A percentile compares a stretch with the other conserved stretches of the same genome.
These are phyloP conservation scores for Lepidium aucheri DNA, from an alignment of 345 rosid genomes.

Conservation along the genomic window DNA sequence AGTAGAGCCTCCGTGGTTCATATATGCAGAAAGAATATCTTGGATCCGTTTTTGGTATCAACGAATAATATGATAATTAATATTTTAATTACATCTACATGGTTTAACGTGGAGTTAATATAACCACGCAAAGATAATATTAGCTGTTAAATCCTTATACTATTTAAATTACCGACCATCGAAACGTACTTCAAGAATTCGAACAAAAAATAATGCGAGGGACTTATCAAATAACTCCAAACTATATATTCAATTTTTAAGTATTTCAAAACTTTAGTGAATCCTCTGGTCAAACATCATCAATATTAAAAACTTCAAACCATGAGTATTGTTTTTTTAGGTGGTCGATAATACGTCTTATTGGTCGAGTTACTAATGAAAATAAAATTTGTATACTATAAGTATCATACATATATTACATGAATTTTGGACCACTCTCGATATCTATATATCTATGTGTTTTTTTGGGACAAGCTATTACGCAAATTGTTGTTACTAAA, in stretches of 20 bases:
- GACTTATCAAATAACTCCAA: slow-evolving; percentile 2
- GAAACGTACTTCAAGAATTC: slow-evolving; percentile 26
- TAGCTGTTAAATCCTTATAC: neutral
- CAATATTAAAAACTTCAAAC: neutral
- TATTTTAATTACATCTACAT: neutral
- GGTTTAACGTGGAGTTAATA: slow-evolving; percentile 16
- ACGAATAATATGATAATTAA: slow-evolving; percentile 10
- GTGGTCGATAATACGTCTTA: neutral
- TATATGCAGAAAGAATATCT: slow-evolving; percentile 33
- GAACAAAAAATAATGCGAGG: slow-evolving; percentile 4
- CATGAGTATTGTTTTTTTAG: neutral
- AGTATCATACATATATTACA: too few relatives aligned
- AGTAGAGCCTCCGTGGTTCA: slow-evolving; percentile 35
- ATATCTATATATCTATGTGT: too few relatives aligned
- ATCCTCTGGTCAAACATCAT: neutral
- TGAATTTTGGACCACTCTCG: too few relatives aligned
- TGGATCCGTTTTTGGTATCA: slow-evolving; percentile 26
- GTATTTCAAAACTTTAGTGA: neutral
- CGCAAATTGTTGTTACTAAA: too few relatives aligned
- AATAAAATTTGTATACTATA: too few relatives aligned
- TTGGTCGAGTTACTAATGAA: neutral
- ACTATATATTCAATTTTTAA: neutral
- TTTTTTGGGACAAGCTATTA: too few relatives aligned
- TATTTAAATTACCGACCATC: neutral
- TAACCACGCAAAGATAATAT: slow-evolving; percentile 2